Evolutionary conservation across 768 basidiomycete genomes (phyloP), one percentile per base, ranked within the genome.

Genomic region (Cyclocybe aegerita): DNA sequence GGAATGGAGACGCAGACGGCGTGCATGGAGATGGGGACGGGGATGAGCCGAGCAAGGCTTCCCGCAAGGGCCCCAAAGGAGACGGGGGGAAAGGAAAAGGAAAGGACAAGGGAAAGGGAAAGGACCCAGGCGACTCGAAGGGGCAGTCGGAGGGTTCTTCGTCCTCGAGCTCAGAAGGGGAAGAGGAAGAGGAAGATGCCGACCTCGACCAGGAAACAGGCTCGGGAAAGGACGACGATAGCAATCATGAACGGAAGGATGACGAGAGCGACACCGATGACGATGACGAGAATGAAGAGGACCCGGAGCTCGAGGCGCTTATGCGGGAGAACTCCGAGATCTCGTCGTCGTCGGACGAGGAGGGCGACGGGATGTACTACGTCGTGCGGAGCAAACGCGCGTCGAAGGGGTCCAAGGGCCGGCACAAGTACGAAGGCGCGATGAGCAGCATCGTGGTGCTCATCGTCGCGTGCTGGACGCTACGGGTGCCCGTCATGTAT

Each of bases 401-500:
- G 47, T 33, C 60, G 51, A 51, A 57, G 58, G 49, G 46, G 49
- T 23, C 40, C 48, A 57, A 59, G 50, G 60, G 50, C 39, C 50
- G 58, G 33, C 42, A 62, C 38, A 39, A 54, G 10, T 68, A 72
- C 52, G 78, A 79, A 58, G 66, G 66, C 33, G 71, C 74, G 11
- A 58, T 66, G 32, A 77, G 70, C 53, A 77, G 79, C 29, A 70
- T 97, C 30, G 82, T 85, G 3, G 76, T 93, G 37, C 72, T 96
- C 4, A 71, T 88, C 12, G 64, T 93, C 4, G 88, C 80, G 2
- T 88, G 86, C 56, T 93, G 90, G 90, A 83, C 80, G 15, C 61
- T 95, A 64, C 78, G 93, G 14, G 65, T 93, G 34, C 92, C 93
- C 0, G 71, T 89, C 9, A 70, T 88, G 58, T 88, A 85, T 59